Conservation (phyloP, 768 basidiomycete species). For the Sutorius australiensis region DNA sequence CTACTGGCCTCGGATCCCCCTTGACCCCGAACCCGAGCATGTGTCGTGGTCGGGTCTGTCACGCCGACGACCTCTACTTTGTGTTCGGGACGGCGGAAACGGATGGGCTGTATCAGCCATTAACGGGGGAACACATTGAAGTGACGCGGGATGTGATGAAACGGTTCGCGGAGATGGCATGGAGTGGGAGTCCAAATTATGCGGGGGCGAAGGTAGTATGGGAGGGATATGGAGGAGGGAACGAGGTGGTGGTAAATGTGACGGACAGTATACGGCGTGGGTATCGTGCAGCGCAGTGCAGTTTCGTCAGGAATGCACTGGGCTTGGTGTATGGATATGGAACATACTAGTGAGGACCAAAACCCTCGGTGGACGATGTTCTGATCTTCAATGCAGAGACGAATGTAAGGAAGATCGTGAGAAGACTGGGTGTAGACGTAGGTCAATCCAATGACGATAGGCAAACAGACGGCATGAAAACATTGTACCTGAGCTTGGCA, state of each 20-base stretch:
- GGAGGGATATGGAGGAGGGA: slow-evolving; percentile 7
- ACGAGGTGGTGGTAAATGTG: slow-evolving; percentile 7
- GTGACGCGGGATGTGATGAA: slow-evolving; percentile 7
- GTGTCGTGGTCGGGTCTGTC: slow-evolving; percentile 14
- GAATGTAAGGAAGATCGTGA: not conserved
- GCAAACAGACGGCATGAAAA: not conserved
- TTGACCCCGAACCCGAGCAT: slow-evolving; percentile 11
- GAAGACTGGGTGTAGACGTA: not conserved
- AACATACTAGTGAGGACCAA: not conserved
- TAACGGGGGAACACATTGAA: slow-evolving; percentile 1
- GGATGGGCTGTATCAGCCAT: slow-evolving; percentile 15
- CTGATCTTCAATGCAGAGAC: not conserved
- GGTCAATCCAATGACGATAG: not conserved
- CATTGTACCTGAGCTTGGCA: slow-evolving; percentile 1
- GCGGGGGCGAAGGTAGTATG: slow-evolving; percentile 7
- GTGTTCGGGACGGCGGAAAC: slow-evolving; percentile 13
- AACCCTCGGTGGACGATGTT: not conserved
- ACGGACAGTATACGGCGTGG: slow-evolving; percentile 2
- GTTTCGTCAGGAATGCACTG: slow-evolving; percentile 7
- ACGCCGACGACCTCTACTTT: slow-evolving; percentile 9
- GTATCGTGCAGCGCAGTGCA: slow-evolving; percentile 7
- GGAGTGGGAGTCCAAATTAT: slow-evolving; percentile 19
- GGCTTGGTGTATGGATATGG: slow-evolving; percentile 7
- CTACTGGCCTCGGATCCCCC: slow-evolving; percentile 1
- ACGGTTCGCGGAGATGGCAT: slow-evolving; percentile 11